A percentile compares a stretch with the other conserved stretches of the same genome.
phyloP scores from a whole-genome alignment of 805 yeast genomes.

The Saccharomycopsis javanensis region DNA sequence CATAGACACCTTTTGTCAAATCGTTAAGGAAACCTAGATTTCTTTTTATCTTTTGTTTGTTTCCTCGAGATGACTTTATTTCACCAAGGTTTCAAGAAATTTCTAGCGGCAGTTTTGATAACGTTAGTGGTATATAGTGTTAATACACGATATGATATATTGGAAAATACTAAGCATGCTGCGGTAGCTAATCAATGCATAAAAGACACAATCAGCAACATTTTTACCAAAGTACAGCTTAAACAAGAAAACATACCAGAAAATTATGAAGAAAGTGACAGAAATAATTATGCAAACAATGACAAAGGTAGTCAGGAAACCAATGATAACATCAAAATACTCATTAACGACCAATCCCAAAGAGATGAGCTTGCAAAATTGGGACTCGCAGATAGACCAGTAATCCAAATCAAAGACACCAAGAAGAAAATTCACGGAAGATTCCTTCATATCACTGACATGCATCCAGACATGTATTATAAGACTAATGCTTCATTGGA shows the following conservation, averaged over 20 bases:
- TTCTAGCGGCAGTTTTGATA: neutral
- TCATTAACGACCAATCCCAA: neutral
- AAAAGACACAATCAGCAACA: neutral
- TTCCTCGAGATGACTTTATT: neutral
- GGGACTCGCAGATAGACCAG: neutral
- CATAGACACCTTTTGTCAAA: no score
- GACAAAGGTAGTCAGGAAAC: no score
- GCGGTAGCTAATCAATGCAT: neutral
- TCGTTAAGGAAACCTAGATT: no score
- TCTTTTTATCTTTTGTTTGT: neutral
- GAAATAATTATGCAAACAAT: no score
- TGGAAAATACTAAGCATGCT: neutral
- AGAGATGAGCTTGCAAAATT: neutral
- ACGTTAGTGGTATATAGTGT: neutral
- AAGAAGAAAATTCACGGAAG: constrained; percentile 48
- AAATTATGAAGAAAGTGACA: neutral
- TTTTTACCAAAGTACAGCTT: neutral
- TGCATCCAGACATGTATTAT: constrained; percentile 74
- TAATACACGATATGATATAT: neutral
- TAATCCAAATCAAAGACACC: neutral
- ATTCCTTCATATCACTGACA: constrained; percentile 76
- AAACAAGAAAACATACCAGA: neutral
- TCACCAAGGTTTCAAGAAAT: neutral
- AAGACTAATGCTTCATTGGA: constrained; percentile 40
- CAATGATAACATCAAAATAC: neutral